A percentile compares a stretch with the other conserved stretches of the same genome.
Conservation (phyloP, 257 asterid genomes). For the Nicotiana noctiflora region DNA sequence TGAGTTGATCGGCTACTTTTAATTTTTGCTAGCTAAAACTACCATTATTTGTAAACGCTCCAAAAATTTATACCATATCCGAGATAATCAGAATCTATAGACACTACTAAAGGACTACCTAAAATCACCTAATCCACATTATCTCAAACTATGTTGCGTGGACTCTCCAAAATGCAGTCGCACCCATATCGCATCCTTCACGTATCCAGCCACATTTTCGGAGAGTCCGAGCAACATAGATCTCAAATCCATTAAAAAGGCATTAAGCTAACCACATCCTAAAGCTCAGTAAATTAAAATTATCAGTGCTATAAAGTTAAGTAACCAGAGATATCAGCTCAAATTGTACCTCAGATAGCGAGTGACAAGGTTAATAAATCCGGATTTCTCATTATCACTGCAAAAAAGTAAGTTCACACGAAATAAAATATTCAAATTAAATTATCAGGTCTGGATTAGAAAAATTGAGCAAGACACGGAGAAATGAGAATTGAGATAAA, state of each 20-base stretch:
- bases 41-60: neutral
- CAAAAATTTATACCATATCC: neutral
- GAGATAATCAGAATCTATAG: neutral
- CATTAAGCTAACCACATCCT: neutral
- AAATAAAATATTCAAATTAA: neutral
- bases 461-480: neutral
- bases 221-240: no score
- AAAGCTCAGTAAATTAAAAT: neutral
- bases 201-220: no score
- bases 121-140: neutral
- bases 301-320: neutral
- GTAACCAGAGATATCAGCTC: neutral
- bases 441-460: neutral
- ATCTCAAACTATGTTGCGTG: no score
- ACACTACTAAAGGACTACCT: neutral
- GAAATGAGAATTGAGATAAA: no score
- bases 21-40: neutral
- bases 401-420: conserved; percentile 1
- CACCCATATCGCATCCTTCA: no score
- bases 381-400: conserved; percentile 90
- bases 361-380: conserved; percentile 61
- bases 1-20: neutral
- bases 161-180: no score
- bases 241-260: neutral
- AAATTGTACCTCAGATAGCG: conserved; percentile 78